Percentiles rank a stretch among this genome's conserved stretches.
Evolutionary conservation across 2,329 filamentous ascomycete species (phyloP).

Genomic region (Nemania diffusa): DNA sequence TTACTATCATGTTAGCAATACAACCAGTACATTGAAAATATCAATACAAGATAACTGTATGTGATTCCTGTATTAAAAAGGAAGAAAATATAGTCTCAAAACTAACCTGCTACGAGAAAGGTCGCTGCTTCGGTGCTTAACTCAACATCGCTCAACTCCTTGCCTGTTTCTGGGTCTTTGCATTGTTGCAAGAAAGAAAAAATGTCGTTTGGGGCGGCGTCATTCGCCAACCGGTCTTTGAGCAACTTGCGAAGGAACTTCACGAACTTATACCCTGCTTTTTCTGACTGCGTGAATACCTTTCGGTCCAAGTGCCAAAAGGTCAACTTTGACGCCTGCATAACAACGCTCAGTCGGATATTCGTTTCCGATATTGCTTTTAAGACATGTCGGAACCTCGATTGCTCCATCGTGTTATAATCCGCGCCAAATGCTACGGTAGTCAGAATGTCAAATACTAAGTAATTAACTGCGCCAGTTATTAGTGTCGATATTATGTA

Average conservation of each 20-base stretch:
- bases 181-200: constrained; percentile 21
- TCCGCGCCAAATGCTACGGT: constrained; percentile 6
- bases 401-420: constrained; percentile 7
- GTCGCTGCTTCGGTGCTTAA: constrained; percentile 16
- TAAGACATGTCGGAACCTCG: background rate
- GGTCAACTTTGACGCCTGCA: background rate
- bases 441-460: constrained; percentile 15
- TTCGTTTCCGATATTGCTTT: background rate
- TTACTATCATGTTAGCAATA: no score
- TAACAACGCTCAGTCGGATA: background rate
- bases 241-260: constrained; percentile 13
- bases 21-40: background rate
- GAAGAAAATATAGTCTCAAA: background rate
- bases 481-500: background rate
- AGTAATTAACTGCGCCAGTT: constrained; percentile 11
- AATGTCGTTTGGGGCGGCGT: background rate
- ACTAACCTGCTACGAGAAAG: constrained; percentile 13
- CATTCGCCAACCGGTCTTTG: background rate
- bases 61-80: no score
- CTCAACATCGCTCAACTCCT: background rate
- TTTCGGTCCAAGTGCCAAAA: constrained; percentile 1
- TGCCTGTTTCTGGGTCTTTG: constrained; percentile 14
- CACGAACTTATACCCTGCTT: background rate
- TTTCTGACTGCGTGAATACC: background rate
- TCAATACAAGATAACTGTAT: background rate